Percentiles rank a stretch among this genome's conserved stretches.
Evolutionary conservation across 1,284 basidiomycete genomes (phyloP).

Genomic region (Irpex lacteus): DNA sequence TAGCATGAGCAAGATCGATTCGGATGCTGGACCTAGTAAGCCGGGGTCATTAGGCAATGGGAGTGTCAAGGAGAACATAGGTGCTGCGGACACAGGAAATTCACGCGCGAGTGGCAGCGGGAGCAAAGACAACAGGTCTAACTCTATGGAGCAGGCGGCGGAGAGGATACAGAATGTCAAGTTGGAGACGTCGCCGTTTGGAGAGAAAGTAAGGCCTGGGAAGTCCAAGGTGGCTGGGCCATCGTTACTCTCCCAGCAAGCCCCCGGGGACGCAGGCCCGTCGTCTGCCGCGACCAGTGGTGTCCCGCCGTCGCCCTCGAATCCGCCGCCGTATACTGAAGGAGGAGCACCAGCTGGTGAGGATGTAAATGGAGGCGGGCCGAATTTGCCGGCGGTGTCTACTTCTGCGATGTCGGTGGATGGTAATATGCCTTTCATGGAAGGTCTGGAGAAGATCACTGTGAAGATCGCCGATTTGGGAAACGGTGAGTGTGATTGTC

Average conservation of each 20-base stretch:
- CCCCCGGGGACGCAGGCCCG: slow-evolving; percentile 38
- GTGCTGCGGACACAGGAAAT: slow-evolving; percentile 15
- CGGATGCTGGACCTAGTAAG: slow-evolving; percentile 25
- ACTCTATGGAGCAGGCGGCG: slow-evolving; percentile 46
- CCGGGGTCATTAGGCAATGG: slow-evolving; percentile 24
- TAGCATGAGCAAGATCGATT: slow-evolving; percentile 83
- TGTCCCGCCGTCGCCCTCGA: slow-evolving; percentile 7
- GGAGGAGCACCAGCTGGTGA: slow-evolving; percentile 13
- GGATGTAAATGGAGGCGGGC: slow-evolving; percentile 15
- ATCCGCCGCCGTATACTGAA: slow-evolving; percentile 21
- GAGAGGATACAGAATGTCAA: slow-evolving; percentile 69
- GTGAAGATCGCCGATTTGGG: slow-evolving; percentile 99
- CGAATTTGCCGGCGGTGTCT: slow-evolving; percentile 26
- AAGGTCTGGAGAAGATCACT: slow-evolving; percentile 77
- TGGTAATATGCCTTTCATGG: slow-evolving; percentile 19
- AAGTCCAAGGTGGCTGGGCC: slow-evolving; percentile 52
- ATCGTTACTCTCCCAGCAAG: slow-evolving; percentile 81
- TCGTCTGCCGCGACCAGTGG: slow-evolving; percentile 7
- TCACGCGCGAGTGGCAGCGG: slow-evolving; percentile 17
- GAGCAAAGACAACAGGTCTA: slow-evolving; percentile 25
- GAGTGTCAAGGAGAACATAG: slow-evolving; percentile 11
- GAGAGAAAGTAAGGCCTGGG: slow-evolving; percentile 48
- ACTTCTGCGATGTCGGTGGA: slow-evolving; percentile 43
- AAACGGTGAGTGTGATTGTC: slow-evolving; percentile 61
- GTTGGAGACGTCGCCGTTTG: slow-evolving; percentile 50